Conservation (phyloP, 305 asterid species). For the Solanum chacoense region DNA sequence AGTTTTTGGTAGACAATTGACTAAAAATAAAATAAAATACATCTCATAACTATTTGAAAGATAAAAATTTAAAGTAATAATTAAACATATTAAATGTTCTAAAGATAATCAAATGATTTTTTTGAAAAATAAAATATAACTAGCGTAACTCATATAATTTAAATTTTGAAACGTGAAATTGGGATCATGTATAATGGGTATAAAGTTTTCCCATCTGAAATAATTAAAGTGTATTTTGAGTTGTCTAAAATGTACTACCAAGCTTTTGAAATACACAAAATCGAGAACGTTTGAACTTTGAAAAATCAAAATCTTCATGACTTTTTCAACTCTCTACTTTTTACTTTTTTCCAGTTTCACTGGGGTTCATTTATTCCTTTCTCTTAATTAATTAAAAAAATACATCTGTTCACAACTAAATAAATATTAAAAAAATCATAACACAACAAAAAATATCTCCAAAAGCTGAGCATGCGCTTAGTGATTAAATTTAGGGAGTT, state of each 20-base stretch:
- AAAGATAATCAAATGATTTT: too few relatives aligned
- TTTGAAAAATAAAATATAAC: not conserved
- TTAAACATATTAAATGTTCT: too few relatives aligned
- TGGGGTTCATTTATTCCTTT: not conserved
- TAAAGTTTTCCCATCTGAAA: not conserved
- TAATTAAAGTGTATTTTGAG: not conserved
- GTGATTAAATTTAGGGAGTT: too few relatives aligned
- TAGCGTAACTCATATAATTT: not conserved
- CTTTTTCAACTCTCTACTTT: not conserved
- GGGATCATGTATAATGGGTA: not conserved
- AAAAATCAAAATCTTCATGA: not conserved
- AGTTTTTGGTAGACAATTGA: not conserved
- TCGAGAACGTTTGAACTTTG: not conserved
- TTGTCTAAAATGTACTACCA: not conserved
- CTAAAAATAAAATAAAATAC: too few relatives aligned
- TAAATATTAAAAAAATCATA: not conserved
- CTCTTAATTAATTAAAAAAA: not conserved
- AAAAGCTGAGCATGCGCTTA: not conserved
- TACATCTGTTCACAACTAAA: slow-evolving; percentile 3
- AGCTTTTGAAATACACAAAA: not conserved
- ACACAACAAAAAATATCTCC: not conserved
- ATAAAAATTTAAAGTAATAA: too few relatives aligned
- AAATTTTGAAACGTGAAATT: not conserved
- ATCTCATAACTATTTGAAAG: not conserved
- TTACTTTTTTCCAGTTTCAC: not conserved